Evolutionary conservation across 2,329 filamentous ascomycete species (phyloP).

Genomic region (Rhinocladiella mackenziei): DNA sequence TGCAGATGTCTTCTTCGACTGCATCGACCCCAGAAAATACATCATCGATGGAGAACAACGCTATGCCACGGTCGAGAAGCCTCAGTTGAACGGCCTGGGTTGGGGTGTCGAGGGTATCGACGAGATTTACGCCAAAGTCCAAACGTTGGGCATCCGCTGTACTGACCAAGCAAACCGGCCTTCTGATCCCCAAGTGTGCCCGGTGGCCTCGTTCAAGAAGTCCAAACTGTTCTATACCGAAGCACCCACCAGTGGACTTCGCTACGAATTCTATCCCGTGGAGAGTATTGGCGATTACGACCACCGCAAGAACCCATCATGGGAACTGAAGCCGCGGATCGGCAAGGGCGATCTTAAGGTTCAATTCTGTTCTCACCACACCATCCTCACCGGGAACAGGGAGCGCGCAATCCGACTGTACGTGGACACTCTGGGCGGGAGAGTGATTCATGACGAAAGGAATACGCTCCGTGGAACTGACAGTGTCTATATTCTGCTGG

Average conservation of each 20-base stretch:
- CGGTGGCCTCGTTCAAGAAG: not conserved
- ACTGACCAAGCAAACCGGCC: not conserved
- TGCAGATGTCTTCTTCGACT: constrained; percentile 1
- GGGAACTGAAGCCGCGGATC: not conserved
- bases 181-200: not conserved
- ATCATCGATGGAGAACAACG: not conserved
- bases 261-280: not conserved
- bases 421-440: not conserved
- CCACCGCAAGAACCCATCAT: not conserved
- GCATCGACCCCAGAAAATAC: constrained; percentile 4
- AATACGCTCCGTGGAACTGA: not conserved
- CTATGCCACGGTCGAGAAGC: not conserved
- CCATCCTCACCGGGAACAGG: not conserved
- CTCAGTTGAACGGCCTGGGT: not conserved
- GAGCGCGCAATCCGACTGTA: not conserved
- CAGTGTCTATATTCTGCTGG: not conserved
- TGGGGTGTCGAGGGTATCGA: not conserved
- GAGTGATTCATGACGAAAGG: not conserved
- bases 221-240: not conserved
- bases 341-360: not conserved
- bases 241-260: not conserved
- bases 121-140: not conserved
- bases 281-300: not conserved
- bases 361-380: not conserved
- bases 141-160: not conserved